phyloP scores from a whole-genome alignment of 2,329 filamentous ascomycete genomes.

The Hymenoscyphus infarciens region DNA sequence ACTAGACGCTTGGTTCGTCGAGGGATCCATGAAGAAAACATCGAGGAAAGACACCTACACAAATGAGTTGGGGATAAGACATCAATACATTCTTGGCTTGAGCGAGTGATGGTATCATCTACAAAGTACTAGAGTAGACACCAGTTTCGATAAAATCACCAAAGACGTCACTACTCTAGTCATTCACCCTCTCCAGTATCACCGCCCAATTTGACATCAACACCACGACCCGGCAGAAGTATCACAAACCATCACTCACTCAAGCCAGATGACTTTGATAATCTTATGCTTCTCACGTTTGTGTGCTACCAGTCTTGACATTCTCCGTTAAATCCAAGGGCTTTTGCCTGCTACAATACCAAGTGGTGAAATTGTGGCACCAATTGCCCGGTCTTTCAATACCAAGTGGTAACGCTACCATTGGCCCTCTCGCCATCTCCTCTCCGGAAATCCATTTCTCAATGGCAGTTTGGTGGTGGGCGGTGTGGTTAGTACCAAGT shows the following conservation, averaged over 20 bases:
- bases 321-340: neutral
- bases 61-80: neutral
- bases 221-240: neutral
- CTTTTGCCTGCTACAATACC: neutral
- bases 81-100: neutral
- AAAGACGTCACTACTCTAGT: constrained; percentile 1
- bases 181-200: neutral
- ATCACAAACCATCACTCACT: neutral
- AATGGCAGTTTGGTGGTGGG: constrained; percentile 5
- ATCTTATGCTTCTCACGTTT: neutral
- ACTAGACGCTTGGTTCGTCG: constrained; percentile 1
- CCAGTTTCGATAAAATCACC: neutral
- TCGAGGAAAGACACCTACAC: neutral
- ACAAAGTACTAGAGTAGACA: neutral
- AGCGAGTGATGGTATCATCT: constrained; percentile 2
- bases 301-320: neutral
- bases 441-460: neutral
- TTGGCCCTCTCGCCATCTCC: neutral
- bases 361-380: neutral
- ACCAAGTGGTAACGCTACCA: neutral
- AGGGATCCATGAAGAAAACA: neutral
- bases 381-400: neutral
- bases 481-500: constrained; percentile 10
- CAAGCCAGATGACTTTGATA: constrained; percentile 1
- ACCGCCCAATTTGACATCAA: constrained; percentile 1